phyloP scores from a whole-genome alignment of 176 grass and related monocot species.

The Oryza glumipatula region DNA sequence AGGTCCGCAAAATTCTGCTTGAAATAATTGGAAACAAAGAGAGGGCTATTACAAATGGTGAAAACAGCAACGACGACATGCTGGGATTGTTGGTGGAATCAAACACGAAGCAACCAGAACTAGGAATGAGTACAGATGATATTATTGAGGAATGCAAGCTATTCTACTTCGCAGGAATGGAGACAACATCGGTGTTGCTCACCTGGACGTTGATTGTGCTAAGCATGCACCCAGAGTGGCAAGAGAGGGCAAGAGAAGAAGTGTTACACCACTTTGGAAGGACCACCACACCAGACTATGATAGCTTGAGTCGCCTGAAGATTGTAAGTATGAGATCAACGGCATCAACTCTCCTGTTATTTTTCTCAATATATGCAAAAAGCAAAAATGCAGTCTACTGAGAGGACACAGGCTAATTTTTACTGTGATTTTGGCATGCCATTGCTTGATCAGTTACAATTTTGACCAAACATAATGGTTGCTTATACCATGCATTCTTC shows the following conservation, averaged over 20 bases:
- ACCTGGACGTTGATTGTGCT: slow-evolving; percentile 77
- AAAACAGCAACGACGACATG: slow-evolving; percentile 51
- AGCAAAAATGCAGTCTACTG: no score
- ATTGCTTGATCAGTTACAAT: no score
- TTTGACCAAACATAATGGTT: no score
- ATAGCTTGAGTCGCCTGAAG: slow-evolving; percentile 62
- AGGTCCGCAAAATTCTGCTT: slow-evolving; percentile 46
- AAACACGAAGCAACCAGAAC: slow-evolving; percentile 46
- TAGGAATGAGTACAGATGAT: slow-evolving; percentile 63
- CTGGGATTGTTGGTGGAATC: slow-evolving; percentile 78
- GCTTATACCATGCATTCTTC: no score
- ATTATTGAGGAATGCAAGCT: slow-evolving; percentile 87
- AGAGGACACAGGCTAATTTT: no score
- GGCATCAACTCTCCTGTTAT: no score
- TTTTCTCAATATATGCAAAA: no score
- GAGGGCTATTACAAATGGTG: slow-evolving; percentile 45
- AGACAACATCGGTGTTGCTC: slow-evolving; percentile 77
- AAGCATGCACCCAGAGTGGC: slow-evolving; percentile 86
- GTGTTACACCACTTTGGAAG: slow-evolving; percentile 69
- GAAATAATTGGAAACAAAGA: slow-evolving; percentile 69
- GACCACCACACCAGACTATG: slow-evolving; percentile 47
- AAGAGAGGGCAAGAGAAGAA: slow-evolving; percentile 72
- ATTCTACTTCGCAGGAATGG: slow-evolving; percentile 86
- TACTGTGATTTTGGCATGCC: no score
- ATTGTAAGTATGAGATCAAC: slow-evolving; percentile 57